phyloP scores from a whole-genome alignment of 352 stramenopile genomes.

The Phytopythium chamaehyphon region DNA sequence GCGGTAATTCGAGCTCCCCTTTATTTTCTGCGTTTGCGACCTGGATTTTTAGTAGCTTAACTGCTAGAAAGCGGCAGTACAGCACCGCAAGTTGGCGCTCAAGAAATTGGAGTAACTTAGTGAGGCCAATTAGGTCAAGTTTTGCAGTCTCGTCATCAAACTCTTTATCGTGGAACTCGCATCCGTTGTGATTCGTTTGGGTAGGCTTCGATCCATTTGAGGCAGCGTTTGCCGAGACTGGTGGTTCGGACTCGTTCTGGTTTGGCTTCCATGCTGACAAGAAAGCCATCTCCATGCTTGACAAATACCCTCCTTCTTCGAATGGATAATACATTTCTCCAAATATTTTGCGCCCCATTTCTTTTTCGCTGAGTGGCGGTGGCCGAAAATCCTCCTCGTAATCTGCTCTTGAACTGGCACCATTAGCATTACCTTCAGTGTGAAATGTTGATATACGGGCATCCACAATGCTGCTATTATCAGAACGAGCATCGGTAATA shows the following conservation, averaged over 20 bases:
- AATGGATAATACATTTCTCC: constrained; percentile 86
- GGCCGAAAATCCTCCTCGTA: not conserved
- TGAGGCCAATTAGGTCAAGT: constrained; percentile 14
- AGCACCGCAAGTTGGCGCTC: constrained; percentile 28
- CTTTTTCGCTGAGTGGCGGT: constrained; percentile 60
- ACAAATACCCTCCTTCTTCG: constrained; percentile 69
- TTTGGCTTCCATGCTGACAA: constrained; percentile 23
- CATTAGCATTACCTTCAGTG: not conserved
- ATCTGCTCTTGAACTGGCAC: not conserved
- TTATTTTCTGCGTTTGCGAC: no score
- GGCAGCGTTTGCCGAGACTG: not conserved
- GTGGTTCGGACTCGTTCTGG: constrained; percentile 26
- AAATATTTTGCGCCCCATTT: constrained; percentile 81
- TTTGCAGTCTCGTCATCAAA: constrained; percentile 21
- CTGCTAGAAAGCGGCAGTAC: constrained; percentile 24
- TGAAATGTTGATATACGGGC: not conserved
- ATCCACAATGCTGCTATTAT: no score
- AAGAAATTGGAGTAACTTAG: constrained; percentile 12
- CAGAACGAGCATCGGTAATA: no score
- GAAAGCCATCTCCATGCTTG: constrained; percentile 38
- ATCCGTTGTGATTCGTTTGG: not conserved
- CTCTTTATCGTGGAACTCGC: constrained; percentile 6
- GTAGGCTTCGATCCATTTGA: not conserved
- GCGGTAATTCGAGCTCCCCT: no score
- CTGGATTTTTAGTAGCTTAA: no score